A percentile compares a stretch with the other conserved stretches of the same genome.
phyloP scores from a whole-genome alignment of 768 basidiomycete species.

The Termitomyces sp. region DNA sequence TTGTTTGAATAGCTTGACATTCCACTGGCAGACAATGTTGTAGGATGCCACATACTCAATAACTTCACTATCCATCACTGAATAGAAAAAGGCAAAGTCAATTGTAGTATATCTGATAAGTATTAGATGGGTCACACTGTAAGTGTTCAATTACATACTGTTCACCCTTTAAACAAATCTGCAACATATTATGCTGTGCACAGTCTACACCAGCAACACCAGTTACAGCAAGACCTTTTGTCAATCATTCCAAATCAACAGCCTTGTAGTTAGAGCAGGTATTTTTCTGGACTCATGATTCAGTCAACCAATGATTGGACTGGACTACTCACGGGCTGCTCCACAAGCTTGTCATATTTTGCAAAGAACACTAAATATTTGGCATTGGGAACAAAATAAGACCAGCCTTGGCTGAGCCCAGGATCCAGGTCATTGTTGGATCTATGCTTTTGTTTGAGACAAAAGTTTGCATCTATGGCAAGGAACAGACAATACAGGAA shows the following conservation, averaged over 20 bases:
- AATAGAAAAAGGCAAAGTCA: conserved; percentile 22
- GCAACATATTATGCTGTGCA: conserved; percentile 6
- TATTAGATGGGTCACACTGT: background rate
- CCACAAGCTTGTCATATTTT: background rate
- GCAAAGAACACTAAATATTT: conserved; percentile 12
- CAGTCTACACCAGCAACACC: conserved; percentile 2
- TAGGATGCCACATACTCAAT: conserved; percentile 23
- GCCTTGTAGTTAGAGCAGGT: conserved; percentile 24
- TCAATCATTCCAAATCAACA: conserved; percentile 1
- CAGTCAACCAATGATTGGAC: background rate
- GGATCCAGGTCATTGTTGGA: conserved; percentile 6
- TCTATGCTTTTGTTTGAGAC: conserved; percentile 4
- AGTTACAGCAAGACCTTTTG: background rate
- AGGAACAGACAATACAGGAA: conserved; percentile 12
- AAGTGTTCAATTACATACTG: conserved; percentile 15
- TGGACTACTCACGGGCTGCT: too few species aligned
- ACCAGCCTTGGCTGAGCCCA: conserved; percentile 8
- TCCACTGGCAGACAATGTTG: conserved; percentile 31
- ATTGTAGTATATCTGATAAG: background rate
- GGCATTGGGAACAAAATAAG: conserved; percentile 14
- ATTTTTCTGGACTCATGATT: background rate
- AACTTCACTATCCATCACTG: background rate
- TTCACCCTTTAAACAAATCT: conserved; percentile 1
- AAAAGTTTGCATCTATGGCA: conserved; percentile 14
- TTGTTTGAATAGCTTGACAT: conserved; percentile 12